Base-by-base conservation (phyloP, 129 eudicot genomes). In the Glebionis coronaria region DNA sequence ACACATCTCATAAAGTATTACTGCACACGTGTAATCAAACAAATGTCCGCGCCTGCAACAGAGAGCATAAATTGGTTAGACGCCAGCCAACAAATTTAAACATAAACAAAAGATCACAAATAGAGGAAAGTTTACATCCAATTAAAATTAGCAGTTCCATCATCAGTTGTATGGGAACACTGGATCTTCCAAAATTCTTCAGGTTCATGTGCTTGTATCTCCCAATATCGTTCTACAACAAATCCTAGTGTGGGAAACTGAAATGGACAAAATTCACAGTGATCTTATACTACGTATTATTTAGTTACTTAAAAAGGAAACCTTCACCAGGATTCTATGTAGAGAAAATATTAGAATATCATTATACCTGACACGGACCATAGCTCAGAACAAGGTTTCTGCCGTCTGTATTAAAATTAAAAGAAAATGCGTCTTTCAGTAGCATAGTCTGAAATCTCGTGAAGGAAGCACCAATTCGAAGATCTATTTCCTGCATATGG, bases 211-310 rank as follows among this genome's bases (percentile, higher is more conserved):
- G 98, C 77, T 81, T 85, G 89, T 68, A 80, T 92, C 75, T 92
- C 98, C 98, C 98, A 92, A 75, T 83, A 92, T 18, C 98, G 80
- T 75, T 92, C 98, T 74, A 92, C 98, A 52, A 92, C 82, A 82
- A 92, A 92, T 42, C 98, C 98, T 61, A 92, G 80, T 4, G 98
- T 92, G 65, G 98, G 98, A 72, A 92, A 92, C 98, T 92, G 84
- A 67, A 67, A 76, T 23, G 51, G 16, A 64, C 27, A 13, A 67
- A 20, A 53, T 69, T 67, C 19, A 35, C 62, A 57, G 1, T 45
- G 29, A 29, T 6, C 10, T 35, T 61, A 54, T 11, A n/a, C n/a
- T n/a, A n/a, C n/a, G n/a, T n/a, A 71, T 62, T 66, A 75, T 27
- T 35, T 11, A 63, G 28, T 46, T 56, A 44, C 12, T 12, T n/a